These are phyloP conservation scores for Cadophora malorum DNA, from an alignment of 2,329 filamentous ascomycete genomes.

Conservation along the genomic window DNA sequence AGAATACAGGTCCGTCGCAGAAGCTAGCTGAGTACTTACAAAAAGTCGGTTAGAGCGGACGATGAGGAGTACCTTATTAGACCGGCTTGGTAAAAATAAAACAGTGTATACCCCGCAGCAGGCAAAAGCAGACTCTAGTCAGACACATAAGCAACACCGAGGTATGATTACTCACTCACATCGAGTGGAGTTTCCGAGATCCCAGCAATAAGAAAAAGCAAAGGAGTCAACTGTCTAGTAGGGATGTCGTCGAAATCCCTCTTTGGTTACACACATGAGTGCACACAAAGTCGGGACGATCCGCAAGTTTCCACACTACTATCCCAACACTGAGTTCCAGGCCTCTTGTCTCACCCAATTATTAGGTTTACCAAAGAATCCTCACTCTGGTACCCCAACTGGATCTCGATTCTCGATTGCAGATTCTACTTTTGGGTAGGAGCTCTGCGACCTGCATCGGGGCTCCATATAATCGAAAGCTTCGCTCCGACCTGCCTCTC, in stretches of 20 bases:
- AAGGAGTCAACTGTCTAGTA: no score
- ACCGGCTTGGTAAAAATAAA: no score
- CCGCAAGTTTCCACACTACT: background rate
- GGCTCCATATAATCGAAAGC: background rate
- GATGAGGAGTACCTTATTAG: no score
- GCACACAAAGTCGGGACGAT: background rate
- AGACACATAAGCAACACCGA: no score
- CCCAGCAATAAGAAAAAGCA: no score
- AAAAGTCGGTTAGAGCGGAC: no score
- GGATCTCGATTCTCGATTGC: background rate
- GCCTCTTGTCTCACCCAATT: background rate
- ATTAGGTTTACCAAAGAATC: background rate
- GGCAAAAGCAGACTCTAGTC: no score
- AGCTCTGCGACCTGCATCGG: background rate
- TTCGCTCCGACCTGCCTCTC: background rate
- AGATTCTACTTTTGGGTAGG: background rate
- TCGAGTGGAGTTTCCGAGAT: no score
- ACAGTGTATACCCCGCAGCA: no score
- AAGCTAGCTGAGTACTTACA: no score
- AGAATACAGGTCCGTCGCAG: no score
- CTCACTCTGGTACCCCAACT: conserved; percentile 1
- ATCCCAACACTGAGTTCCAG: background rate
- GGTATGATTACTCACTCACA: no score
- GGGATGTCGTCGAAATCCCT: background rate
- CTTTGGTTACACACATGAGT: background rate